Evolutionary conservation across 768 basidiomycete species (phyloP).

Genomic region (Psilocybe cyanescens): DNA sequence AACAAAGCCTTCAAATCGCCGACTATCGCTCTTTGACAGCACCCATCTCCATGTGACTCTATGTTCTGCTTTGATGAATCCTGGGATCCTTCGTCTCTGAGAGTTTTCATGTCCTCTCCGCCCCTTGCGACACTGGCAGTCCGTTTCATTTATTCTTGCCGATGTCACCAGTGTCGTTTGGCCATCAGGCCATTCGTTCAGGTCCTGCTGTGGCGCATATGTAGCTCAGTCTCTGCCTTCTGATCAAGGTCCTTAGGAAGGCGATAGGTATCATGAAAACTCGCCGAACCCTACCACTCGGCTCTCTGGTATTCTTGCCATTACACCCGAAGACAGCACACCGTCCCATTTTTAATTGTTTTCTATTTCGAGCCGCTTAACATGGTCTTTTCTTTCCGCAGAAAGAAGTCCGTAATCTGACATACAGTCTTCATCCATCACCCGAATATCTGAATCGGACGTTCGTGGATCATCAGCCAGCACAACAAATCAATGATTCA

Average conservation of each 20-base stretch:
- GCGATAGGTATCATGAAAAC: not conserved
- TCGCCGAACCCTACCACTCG: not conserved
- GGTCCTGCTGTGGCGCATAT: not conserved
- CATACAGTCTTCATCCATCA: not conserved
- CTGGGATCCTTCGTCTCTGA: conserved; percentile 1
- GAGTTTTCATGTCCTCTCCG: not conserved
- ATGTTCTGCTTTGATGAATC: not conserved
- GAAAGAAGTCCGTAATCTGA: not conserved
- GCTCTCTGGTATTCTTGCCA: not conserved
- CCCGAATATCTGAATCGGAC: not conserved
- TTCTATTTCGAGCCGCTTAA: not conserved
- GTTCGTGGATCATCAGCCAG: not conserved
- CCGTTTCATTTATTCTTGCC: conserved; percentile 3
- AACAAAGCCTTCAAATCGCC: not conserved
- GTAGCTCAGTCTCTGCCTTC: too few relatives aligned
- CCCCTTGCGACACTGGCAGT: conserved; percentile 6
- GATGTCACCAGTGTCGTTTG: not conserved
- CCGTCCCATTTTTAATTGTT: not conserved
- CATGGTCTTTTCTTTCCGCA: not conserved
- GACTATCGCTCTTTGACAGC: not conserved
- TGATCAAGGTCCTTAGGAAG: too few relatives aligned
- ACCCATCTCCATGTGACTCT: too few relatives aligned
- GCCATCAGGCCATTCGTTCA: not conserved
- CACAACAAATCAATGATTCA: conserved; percentile 1
- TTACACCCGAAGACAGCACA: not conserved